Conservation (phyloP, 2,329 filamentous ascomycete species). For the Colletotrichum eremochloae region DNA sequence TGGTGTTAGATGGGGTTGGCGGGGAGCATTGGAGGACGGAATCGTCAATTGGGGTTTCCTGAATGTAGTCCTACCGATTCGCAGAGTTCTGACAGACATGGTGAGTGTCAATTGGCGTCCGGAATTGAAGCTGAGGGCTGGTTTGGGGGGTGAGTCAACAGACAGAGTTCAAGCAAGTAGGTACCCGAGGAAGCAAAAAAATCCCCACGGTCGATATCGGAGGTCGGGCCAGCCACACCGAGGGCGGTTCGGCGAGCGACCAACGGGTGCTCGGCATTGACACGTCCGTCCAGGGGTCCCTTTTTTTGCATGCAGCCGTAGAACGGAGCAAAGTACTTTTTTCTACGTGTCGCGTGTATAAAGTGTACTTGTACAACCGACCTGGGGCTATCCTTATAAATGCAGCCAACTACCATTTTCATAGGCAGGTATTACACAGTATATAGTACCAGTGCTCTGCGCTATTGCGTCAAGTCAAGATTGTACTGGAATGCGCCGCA, state of each 20-base stretch:
- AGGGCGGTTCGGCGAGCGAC: constrained; percentile 39
- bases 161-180: not conserved
- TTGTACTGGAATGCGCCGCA: not conserved
- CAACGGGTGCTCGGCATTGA: constrained; percentile 25
- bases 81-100: constrained; percentile 59
- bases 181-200: constrained; percentile 8
- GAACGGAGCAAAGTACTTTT: not conserved
- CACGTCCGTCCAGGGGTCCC: not conserved
- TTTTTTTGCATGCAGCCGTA: not conserved
- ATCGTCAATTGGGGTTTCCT: constrained; percentile 7
- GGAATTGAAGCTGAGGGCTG: constrained; percentile 7
- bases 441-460: not conserved
- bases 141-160: not conserved
- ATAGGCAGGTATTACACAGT: not conserved
- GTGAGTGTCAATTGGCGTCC: constrained; percentile 43
- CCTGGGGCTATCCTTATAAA: constrained; percentile 12
- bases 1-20: constrained; percentile 2
- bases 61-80: constrained; percentile 52
- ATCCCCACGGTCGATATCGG: constrained; percentile 41
- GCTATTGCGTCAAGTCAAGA: constrained; percentile 22
- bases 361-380: not conserved
- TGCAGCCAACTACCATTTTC: not conserved
- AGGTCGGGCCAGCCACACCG: constrained; percentile 39
- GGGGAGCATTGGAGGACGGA: not conserved
- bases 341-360: not conserved